Conservation (phyloP, 257 asterid genomes). For the Buddleja alternifolia region DNA sequence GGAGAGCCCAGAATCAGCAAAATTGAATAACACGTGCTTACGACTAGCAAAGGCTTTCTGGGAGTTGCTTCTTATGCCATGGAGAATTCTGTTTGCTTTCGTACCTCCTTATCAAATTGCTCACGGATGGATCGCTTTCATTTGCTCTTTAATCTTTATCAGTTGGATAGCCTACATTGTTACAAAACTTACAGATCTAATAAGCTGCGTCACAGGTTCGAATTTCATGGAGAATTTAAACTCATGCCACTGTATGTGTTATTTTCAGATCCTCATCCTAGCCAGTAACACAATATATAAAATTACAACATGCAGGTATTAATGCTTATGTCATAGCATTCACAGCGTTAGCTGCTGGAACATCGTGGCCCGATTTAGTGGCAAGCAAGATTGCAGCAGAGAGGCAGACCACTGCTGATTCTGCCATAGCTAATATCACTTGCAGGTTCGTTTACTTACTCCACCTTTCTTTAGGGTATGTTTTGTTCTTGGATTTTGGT, state of each 20-base stretch:
- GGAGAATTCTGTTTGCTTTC: conserved; percentile 84
- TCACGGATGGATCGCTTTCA: conserved; percentile 93
- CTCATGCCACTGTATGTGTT: background rate
- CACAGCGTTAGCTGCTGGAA: conserved; percentile 91
- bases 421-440: conserved; percentile 95
- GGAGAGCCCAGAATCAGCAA: conserved; percentile 60
- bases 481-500: too few species aligned
- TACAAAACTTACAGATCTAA: conserved; percentile 76
- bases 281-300: background rate
- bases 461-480: background rate
- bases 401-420: conserved; percentile 88
- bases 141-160: conserved; percentile 69
- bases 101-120: conserved; percentile 92
- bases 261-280: conserved; percentile 1
- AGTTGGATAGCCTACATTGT: conserved; percentile 86
- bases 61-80: conserved; percentile 71
- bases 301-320: conserved; percentile 54
- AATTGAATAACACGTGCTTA: conserved; percentile 41
- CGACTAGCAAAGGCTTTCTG: conserved; percentile 52
- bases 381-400: conserved; percentile 99
- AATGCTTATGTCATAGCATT: conserved; percentile 74
- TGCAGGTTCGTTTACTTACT: conserved; percentile 60
- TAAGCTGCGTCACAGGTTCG: conserved; percentile 88
- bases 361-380: conserved; percentile 97
- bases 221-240: conserved; percentile 6